Evolutionary conservation across 2,329 filamentous ascomycete genomes (phyloP).

Genomic region (Penicillium vulpinum): DNA sequence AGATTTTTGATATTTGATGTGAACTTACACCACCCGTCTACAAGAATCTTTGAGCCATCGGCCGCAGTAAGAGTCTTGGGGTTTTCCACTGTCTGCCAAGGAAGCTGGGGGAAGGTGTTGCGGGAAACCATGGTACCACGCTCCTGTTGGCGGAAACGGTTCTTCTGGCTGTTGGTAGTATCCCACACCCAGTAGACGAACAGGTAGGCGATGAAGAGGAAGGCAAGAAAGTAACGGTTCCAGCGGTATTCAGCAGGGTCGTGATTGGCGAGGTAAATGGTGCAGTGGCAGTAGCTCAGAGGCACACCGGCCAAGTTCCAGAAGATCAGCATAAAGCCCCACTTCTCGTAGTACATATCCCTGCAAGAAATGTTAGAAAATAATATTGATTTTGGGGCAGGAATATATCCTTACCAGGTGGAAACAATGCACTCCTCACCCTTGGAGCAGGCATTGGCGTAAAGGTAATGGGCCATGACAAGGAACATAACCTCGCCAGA

Average conservation of each 20-base stretch:
- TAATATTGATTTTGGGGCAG: not conserved
- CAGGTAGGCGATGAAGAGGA: constrained; percentile 70
- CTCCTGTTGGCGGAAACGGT: constrained; percentile 80
- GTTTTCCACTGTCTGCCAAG: constrained; percentile 80
- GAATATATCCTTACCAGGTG: constrained; percentile 63
- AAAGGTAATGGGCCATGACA: constrained; percentile 85
- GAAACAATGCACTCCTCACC: constrained; percentile 87
- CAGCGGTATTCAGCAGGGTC: constrained; percentile 73
- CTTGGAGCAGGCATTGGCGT: constrained; percentile 89
- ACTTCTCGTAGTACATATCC: constrained; percentile 98
- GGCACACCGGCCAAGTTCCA: constrained; percentile 94
- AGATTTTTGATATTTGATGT: not conserved
- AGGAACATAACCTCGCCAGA: constrained; percentile 82
- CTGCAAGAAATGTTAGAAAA: constrained; percentile 38
- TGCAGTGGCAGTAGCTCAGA: constrained; percentile 90
- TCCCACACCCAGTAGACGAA: constrained; percentile 92
- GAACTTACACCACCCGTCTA: constrained; percentile 76
- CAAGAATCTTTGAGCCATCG: constrained; percentile 73
- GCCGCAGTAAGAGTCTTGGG: constrained; percentile 73
- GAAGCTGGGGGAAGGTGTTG: constrained; percentile 85
- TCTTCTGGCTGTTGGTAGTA: constrained; percentile 90
- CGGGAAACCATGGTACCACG: constrained; percentile 68
- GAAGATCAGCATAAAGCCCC: constrained; percentile 97
- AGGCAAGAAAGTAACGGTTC: constrained; percentile 66
- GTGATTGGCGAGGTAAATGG: constrained; percentile 84